phyloP scores from a whole-genome alignment of 2,329 filamentous ascomycete species.

The Acarospora socialis region DNA sequence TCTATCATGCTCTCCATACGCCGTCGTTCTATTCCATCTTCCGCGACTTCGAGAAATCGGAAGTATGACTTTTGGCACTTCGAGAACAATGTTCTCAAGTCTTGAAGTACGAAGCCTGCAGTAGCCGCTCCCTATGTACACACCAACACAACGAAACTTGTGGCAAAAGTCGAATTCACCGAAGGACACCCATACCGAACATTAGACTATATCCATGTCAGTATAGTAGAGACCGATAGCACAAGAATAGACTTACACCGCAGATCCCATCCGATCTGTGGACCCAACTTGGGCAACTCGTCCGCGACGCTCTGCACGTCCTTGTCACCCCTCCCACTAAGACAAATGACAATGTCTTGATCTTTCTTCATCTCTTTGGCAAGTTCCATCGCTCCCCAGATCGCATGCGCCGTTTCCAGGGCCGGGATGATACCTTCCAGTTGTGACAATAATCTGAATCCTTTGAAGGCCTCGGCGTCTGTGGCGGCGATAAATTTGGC shows the following conservation, averaged over 20 bases:
- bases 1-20: too few relatives aligned
- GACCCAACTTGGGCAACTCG: conserved; percentile 75
- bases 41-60: too few relatives aligned
- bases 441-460: conserved; percentile 72
- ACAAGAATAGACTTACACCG: conserved; percentile 37
- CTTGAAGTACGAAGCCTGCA: too few relatives aligned
- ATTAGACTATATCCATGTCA: too few relatives aligned
- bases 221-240: too few relatives aligned
- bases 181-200: too few relatives aligned
- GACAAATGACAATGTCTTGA: conserved; percentile 82
- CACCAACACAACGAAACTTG: too few relatives aligned
- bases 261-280: conserved; percentile 65
- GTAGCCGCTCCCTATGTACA: too few relatives aligned
- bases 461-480: conserved; percentile 76
- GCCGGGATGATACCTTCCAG: conserved; percentile 95
- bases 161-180: too few relatives aligned
- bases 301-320: conserved; percentile 97
- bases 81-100: too few relatives aligned
- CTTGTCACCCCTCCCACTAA: conserved; percentile 91
- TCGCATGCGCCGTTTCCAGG: conserved; percentile 81
- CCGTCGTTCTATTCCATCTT: too few relatives aligned
- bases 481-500: conserved; percentile 85
- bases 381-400: conserved; percentile 76
- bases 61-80: too few relatives aligned
- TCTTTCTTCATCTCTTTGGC: conserved; percentile 85